phyloP scores from a whole-genome alignment of 2,329 filamentous ascomycete genomes.

The Pyricularia grisea region DNA sequence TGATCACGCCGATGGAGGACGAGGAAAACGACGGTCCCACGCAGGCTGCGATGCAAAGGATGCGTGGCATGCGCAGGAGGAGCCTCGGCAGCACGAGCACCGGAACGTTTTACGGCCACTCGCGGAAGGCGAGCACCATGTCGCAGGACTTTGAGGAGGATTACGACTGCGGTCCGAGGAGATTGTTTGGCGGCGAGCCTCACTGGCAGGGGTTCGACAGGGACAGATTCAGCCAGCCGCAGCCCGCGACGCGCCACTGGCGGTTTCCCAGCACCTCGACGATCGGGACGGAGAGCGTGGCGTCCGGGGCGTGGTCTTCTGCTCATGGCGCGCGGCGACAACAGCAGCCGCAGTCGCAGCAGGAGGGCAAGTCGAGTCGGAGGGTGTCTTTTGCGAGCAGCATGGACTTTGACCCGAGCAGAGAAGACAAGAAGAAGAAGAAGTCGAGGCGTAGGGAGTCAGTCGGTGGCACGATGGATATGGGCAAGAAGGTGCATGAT shows the following conservation, averaged over 20 bases:
- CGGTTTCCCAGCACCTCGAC: not conserved
- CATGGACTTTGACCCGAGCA: not conserved
- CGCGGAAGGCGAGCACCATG: not conserved
- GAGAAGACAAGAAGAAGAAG: not conserved
- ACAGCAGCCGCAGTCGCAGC: no score
- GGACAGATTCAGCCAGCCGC: not conserved
- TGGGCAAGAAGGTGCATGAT: not conserved
- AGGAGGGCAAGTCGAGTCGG: not conserved
- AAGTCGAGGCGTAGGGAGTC: not conserved
- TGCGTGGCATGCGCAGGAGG: not conserved
- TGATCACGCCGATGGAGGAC: not conserved
- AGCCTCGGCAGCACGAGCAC: not conserved
- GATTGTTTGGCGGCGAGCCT: not conserved
- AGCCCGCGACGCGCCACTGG: not conserved
- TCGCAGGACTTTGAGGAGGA: not conserved
- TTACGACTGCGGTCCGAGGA: not conserved
- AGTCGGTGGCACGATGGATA: not conserved
- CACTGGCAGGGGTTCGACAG: not conserved
- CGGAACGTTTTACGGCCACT: not conserved
- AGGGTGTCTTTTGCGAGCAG: not conserved
- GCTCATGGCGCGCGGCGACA: not conserved
- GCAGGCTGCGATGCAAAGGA: not conserved
- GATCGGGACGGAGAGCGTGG: not conserved
- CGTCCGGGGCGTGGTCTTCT: not conserved
- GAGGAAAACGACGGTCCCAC: not conserved